Evolutionary conservation across 1,284 basidiomycete genomes (phyloP).

Genomic region (Trichosporon ovoides): DNA sequence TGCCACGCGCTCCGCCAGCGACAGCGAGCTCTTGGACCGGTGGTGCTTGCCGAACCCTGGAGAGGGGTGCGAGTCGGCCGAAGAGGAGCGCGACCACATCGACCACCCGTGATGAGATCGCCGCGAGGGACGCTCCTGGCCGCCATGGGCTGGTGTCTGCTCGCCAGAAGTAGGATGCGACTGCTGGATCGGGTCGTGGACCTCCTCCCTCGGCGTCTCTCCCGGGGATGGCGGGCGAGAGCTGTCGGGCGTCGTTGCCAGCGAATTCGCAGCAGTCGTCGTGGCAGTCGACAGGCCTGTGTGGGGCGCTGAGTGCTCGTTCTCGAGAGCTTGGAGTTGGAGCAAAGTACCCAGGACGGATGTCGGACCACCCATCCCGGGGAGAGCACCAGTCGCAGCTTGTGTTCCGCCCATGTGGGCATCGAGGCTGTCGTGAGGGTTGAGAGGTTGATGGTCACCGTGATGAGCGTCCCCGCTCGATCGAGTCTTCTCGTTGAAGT

Average conservation of each 20-base stretch:
- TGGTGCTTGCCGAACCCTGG: neutral
- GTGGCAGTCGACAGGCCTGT: neutral
- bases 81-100: neutral
- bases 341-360: neutral
- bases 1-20: neutral
- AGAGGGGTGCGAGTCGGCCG: neutral
- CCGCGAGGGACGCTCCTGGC: neutral
- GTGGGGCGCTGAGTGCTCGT: neutral
- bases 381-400: neutral
- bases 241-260: slow-evolving; percentile 30
- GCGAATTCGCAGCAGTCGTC: neutral
- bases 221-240: slow-evolving; percentile 31
- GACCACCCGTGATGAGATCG: neutral
- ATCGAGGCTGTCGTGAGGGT: neutral
- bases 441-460: neutral
- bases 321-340: slow-evolving; percentile 1
- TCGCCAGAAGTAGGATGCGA: too few relatives aligned
- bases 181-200: neutral
- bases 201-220: neutral
- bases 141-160: neutral
- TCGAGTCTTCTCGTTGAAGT: neutral
- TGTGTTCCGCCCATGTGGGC: neutral
- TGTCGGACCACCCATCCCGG: neutral
- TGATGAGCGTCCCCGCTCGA: neutral
- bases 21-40: slow-evolving; percentile 1